Base-by-base conservation (phyloP, 768 basidiomycete species). In the Suillus plorans region DNA sequence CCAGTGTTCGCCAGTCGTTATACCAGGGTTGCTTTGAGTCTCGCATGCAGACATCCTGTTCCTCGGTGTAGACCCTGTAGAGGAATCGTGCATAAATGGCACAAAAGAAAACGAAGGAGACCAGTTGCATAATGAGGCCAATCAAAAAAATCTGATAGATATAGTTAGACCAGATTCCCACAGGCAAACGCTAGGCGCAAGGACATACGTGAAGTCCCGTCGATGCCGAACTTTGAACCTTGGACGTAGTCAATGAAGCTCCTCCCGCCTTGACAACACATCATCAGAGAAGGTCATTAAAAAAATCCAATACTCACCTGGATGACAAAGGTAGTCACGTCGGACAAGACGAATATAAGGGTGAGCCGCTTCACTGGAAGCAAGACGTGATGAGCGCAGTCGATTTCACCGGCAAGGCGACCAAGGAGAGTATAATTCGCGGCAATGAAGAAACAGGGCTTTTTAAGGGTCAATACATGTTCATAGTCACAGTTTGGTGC, bases 401-500 rank as follows among this genome's bases (percentile, higher is more conserved):
- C 69, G 6, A 91, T 74, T 67, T 83, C 79, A 25, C 73, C 76
- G 7, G 88, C 85, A 3, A 92, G 73, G 13, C 83, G 84, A 9
- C 89, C 88, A 2, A 91, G 82, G 20, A 90, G 79, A 63, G 89
- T 76, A 69, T 92, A 91, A 69, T 87, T 82, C 18, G 86, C 82
- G 5, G 87, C 87, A 66, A 89, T 88, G 76, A 91, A 91, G 34
- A 88, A 89, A 70, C 91, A 92, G 5, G 90, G 89, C 86, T 88
- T 60, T 31, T 18, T 50, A 53, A 31, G 28, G 45, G 53, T 34
- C 37, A 67, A 42, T 5, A 55, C 37, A 55, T 34, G 50, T 39
- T 14, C 34, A 42, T 58, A 34, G 45, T 10, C 28, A 22, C 9
- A 41, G 50, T 61, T 13, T 22, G 18, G 65, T 36, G 37, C 12